Percentiles rank a stretch among this genome's conserved stretches.
Evolutionary conservation across 2,329 filamentous ascomycete genomes (phyloP).

Genomic region (Trichoderma koningii): DNA sequence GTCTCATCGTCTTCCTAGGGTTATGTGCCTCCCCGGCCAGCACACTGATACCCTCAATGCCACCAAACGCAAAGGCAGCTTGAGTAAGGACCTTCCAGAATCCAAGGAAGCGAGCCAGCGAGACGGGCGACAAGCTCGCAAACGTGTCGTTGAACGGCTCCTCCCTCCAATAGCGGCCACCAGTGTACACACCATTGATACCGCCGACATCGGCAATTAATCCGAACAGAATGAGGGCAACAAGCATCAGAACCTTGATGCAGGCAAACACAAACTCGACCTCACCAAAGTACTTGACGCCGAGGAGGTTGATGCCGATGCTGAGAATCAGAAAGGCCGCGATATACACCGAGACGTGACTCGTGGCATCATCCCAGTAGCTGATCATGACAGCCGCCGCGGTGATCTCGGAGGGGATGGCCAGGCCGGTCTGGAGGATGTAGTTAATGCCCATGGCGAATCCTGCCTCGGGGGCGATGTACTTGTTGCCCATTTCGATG

Average conservation of each 20-base stretch:
- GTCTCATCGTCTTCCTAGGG: constrained; percentile 39
- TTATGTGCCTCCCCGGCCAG: constrained; percentile 47
- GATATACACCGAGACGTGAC: constrained; percentile 29
- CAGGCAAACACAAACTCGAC: constrained; percentile 52
- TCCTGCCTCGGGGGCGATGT: constrained; percentile 32
- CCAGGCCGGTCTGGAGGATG: constrained; percentile 31
- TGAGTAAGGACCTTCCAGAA: constrained; percentile 44
- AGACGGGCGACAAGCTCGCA: constrained; percentile 38
- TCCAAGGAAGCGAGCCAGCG: constrained; percentile 43
- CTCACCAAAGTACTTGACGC: constrained; percentile 47
- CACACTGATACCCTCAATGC: constrained; percentile 33
- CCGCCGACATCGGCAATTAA: constrained; percentile 45
- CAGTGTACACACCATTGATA: constrained; percentile 39
- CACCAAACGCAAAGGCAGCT: constrained; percentile 44
- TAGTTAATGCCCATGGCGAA: constrained; percentile 34
- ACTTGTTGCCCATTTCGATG: constrained; percentile 34
- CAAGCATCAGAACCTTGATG: constrained; percentile 47
- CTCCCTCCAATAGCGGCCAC: constrained; percentile 46
- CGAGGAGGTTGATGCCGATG: constrained; percentile 30
- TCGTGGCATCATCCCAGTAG: constrained; percentile 30
- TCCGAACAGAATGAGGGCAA: constrained; percentile 43
- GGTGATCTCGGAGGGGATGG: constrained; percentile 32
- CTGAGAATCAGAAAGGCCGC: constrained; percentile 30
- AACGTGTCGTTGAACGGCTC: constrained; percentile 41
- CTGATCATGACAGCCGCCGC: constrained; percentile 32